These are phyloP conservation scores for Vitrella brassicaformis DNA, from an alignment of 73 alveolate genomes.

Conservation along the genomic window DNA sequence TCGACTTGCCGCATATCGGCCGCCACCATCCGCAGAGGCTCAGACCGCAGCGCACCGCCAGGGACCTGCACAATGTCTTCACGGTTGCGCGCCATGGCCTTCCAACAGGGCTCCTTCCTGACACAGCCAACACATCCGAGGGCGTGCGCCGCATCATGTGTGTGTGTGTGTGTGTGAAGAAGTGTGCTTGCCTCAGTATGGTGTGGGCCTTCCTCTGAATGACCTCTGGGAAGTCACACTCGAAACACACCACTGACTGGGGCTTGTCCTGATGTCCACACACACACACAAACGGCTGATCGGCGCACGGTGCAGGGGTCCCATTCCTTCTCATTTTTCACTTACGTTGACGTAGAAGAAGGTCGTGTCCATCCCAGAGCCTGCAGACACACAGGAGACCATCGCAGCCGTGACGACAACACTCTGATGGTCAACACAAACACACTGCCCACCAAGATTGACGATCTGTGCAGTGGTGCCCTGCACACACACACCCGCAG, in stretches of 20 bases:
- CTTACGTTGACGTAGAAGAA: constrained; percentile 28
- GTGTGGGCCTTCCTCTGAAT: constrained; percentile 12
- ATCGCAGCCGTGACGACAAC: neutral
- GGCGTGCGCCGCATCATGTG: too few relatives aligned
- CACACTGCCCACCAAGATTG: too few relatives aligned
- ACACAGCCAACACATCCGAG: neutral
- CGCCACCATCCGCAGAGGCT: too few relatives aligned
- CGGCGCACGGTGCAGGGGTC: too few relatives aligned
- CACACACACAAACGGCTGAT: too few relatives aligned
- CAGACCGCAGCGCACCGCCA: constrained; percentile 1
- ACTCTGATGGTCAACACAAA: too few relatives aligned
- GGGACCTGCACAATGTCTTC: constrained; percentile 12
- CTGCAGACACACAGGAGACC: constrained; percentile 9
- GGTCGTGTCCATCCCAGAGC: constrained; percentile 49
- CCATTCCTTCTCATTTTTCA: too few relatives aligned
- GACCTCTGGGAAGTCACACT: constrained; percentile 40
- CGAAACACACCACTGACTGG: constrained; percentile 24
- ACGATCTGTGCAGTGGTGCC: too few relatives aligned
- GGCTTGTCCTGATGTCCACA: too few relatives aligned
- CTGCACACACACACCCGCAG: too few relatives aligned
- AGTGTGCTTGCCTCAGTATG: neutral
- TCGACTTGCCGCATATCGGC: too few relatives aligned
- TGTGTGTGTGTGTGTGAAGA: too few relatives aligned
- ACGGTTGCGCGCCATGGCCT: constrained; percentile 17
- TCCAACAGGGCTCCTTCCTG: neutral